phyloP scores from a whole-genome alignment of 208 protist genomes.

The Acanthamoeba castellanii region DNA sequence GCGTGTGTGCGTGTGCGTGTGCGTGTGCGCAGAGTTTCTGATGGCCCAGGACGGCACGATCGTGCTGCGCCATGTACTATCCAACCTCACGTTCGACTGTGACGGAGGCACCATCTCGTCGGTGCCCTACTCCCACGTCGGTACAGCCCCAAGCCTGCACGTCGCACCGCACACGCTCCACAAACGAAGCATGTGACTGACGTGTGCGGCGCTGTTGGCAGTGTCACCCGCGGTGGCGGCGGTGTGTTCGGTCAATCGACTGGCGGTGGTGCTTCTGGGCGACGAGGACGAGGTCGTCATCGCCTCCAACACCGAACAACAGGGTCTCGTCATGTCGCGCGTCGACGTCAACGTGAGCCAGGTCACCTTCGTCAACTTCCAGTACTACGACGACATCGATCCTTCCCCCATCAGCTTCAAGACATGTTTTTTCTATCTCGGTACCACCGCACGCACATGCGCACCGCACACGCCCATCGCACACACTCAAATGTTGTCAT shows the following conservation, averaged over 20 bases:
- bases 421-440: background rate
- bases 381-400: background rate
- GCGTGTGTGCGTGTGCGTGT: too few relatives aligned
- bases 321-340: background rate
- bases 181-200: background rate
- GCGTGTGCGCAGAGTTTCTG: background rate
- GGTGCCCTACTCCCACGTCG: background rate
- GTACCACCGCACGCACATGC: background rate
- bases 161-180: too few relatives aligned
- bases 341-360: background rate
- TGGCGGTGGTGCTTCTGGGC: background rate
- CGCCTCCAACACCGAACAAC: constrained; percentile 21
- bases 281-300: background rate
- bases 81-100: background rate
- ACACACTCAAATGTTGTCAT: background rate
- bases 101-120: background rate
- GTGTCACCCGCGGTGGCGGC: background rate
- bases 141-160: background rate
- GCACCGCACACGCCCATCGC: background rate
- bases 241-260: background rate
- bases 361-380: background rate
- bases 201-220: background rate
- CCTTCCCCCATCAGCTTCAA: background rate
- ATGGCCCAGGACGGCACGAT: background rate
- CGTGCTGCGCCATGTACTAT: background rate